A percentile compares a stretch with the other conserved stretches of the same genome.
These are phyloP conservation scores for Tricholoma hemisulphureum DNA, from an alignment of 768 basidiomycete genomes.

Conservation along the genomic window DNA sequence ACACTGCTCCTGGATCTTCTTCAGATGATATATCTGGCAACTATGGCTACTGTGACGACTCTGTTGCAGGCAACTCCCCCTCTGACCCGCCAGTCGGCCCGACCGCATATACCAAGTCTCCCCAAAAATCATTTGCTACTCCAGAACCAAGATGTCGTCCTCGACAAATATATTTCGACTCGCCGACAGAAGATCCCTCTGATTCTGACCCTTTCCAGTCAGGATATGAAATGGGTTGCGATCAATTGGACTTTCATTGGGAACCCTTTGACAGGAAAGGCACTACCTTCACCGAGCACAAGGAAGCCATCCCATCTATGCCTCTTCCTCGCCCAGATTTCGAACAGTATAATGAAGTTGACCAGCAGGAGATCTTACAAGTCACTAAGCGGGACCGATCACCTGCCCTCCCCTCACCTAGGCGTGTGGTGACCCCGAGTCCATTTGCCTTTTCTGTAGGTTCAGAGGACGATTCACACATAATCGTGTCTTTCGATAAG, in stretches of 20 bases:
- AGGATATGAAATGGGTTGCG: constrained; percentile 38
- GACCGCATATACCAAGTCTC: constrained; percentile 10
- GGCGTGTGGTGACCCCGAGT: constrained; percentile 17
- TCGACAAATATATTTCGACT: constrained; percentile 48
- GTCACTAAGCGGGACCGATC: neutral
- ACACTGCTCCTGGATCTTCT: constrained; percentile 16
- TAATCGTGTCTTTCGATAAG: neutral
- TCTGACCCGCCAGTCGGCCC: constrained; percentile 15
- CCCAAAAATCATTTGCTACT: constrained; percentile 38
- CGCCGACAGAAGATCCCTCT: constrained; percentile 50
- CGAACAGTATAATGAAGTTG: neutral
- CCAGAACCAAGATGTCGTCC: constrained; percentile 45
- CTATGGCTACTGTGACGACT: constrained; percentile 14
- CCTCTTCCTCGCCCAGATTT: neutral
- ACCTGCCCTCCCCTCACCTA: constrained; percentile 1
- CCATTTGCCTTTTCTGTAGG: constrained; percentile 28
- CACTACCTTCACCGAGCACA: neutral
- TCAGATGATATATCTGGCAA: constrained; percentile 17
- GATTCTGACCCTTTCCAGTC: constrained; percentile 35
- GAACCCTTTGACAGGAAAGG: constrained; percentile 43
- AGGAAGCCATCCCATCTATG: neutral
- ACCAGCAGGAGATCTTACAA: neutral
- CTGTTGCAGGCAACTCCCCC: constrained; percentile 14
- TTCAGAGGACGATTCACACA: constrained; percentile 7
- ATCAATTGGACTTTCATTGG: constrained; percentile 56